These are phyloP conservation scores for Botrytis fabae DNA, from an alignment of 2,329 filamentous ascomycete genomes.

Conservation along the genomic window DNA sequence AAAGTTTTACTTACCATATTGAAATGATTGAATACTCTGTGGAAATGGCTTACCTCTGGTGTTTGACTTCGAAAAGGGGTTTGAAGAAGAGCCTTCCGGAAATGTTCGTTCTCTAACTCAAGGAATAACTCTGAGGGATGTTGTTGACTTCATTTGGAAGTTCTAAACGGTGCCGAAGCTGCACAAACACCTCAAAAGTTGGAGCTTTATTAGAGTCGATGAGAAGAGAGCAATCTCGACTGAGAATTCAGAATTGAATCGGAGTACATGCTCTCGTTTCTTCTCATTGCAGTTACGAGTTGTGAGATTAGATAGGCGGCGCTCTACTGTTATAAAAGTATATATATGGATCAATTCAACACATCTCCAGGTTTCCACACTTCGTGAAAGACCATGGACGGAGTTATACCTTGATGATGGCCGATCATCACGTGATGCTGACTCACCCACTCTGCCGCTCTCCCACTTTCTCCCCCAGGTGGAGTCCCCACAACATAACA, in stretches of 20 bases:
- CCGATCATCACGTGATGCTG: background rate
- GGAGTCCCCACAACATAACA: slow-evolving; percentile 12
- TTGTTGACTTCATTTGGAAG: background rate
- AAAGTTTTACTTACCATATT: slow-evolving; percentile 9
- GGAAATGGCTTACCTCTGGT: background rate
- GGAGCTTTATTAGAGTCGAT: background rate
- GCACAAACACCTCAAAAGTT: background rate
- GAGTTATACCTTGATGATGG: background rate
- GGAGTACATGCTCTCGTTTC: background rate
- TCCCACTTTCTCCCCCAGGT: slow-evolving; percentile 6
- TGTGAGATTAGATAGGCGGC: no score
- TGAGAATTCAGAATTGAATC: background rate
- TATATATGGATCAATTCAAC: background rate
- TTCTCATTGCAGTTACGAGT: background rate
- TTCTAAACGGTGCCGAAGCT: background rate
- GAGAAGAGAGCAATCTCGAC: background rate
- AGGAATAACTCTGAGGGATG: background rate
- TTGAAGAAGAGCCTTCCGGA: background rate
- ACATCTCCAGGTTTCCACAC: background rate
- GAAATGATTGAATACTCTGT: background rate
- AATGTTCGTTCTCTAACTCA: background rate
- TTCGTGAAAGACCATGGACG: background rate
- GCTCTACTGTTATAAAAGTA: background rate
- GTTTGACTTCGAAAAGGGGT: background rate
- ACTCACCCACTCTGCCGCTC: background rate